Percentiles rank a stretch among this genome's conserved stretches.
Evolutionary conservation across 805 yeast genomes (phyloP).

Genomic region (Myxozyma geophila): DNA sequence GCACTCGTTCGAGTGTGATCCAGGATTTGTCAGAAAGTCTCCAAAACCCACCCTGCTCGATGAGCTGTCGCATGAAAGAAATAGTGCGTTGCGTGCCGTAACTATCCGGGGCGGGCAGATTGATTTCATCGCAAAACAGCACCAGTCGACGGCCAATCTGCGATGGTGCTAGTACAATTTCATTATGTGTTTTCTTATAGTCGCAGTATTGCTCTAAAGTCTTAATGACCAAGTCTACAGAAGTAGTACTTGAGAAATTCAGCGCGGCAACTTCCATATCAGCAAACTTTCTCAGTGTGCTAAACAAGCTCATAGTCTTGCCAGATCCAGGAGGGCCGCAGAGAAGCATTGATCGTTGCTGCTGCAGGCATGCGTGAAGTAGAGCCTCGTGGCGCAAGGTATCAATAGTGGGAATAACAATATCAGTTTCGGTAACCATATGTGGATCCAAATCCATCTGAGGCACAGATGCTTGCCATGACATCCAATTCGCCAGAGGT

Average conservation of each 20-base stretch:
- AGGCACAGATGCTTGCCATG: slow-evolving; percentile 51
- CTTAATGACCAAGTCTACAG: slow-evolving; percentile 62
- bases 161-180: slow-evolving; percentile 61
- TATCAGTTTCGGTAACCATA: slow-evolving; percentile 62
- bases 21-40: slow-evolving; percentile 60
- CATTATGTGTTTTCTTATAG: slow-evolving; percentile 58
- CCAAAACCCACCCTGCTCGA: slow-evolving; percentile 83
- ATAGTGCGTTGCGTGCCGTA: slow-evolving; percentile 77
- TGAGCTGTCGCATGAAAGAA: slow-evolving; percentile 71
- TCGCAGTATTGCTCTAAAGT: slow-evolving; percentile 75
- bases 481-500: slow-evolving; percentile 55
- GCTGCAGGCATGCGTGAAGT: slow-evolving; percentile 59
- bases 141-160: slow-evolving; percentile 71
- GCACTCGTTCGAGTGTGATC: slow-evolving; percentile 67
- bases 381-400: slow-evolving; percentile 69
- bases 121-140: slow-evolving; percentile 89
- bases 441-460: slow-evolving; percentile 57
- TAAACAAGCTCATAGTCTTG: slow-evolving; percentile 86
- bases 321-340: slow-evolving; percentile 99
- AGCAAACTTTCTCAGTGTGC: slow-evolving; percentile 63
- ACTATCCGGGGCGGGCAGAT: slow-evolving; percentile 71
- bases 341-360: slow-evolving; percentile 64
- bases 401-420: slow-evolving; percentile 78
- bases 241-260: slow-evolving; percentile 82
- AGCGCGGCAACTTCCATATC: slow-evolving; percentile 65